Base-by-base conservation (phyloP, 1,284 basidiomycete genomes). In the Stereum hirsutum region DNA sequence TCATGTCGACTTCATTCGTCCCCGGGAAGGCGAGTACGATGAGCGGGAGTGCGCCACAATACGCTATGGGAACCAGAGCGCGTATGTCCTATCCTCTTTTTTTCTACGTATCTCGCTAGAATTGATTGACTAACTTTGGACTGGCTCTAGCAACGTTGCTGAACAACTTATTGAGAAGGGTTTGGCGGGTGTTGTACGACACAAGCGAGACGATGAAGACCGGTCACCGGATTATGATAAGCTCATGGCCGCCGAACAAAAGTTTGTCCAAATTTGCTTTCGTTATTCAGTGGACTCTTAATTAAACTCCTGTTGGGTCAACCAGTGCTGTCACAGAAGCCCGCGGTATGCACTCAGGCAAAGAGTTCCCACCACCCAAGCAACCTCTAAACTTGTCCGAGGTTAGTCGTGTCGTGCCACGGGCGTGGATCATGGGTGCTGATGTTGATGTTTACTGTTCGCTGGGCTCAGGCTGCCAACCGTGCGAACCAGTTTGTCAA, bases 121-220 rank as follows among this genome's bases (percentile, higher is more conserved):
- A n/a, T n/a, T n/a, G n/a, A n/a, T n/a, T n/a, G n/a, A n/a, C n/a
- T n/a, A n/a, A n/a, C n/a, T n/a, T n/a, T n/a, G n/a, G 27, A 39
- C 45, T 28, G n/a, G 34, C 6, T n/a, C 2, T 53, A 93, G 87
- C 45, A 97, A 96, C 58, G 70, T 98, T 39, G 87, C 92, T 2
- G 90, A 95, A 57, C 87, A 93, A 57, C 69, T 99, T 27, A 82
- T 97, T 47, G 92, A 96, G 58, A 91, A 91, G 56, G 95, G 95
- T 39, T 69, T 96, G 10, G 91, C 91, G 2, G 87, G 83, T 42
- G 88, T 90, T 7, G 80, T 97, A 35, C 81, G 94, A 39, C 95
- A 99, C 64, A 86, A 82, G 54, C 81, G 90, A 33, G 94, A 96
- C 54, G 95, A 98, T 57, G 95, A 98, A 62, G 89, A 95, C 54